These are phyloP conservation scores for Pycnococcus provasolii DNA, from an alignment of 139 green algal genomes.

Conservation along the genomic window DNA sequence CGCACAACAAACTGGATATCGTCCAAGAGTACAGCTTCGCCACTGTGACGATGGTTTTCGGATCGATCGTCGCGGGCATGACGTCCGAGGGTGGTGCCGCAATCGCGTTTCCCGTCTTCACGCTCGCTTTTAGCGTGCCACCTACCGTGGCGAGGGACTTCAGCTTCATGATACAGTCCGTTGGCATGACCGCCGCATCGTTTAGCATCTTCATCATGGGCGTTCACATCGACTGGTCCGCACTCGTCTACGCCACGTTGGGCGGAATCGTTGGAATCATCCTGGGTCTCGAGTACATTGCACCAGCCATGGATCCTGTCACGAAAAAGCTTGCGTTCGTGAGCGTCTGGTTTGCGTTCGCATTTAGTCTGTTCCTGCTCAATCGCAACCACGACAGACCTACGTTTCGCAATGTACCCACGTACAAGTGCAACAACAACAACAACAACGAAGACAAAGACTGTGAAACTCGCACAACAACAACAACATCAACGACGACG, in stretches of 20 bases:
- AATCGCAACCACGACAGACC: neutral
- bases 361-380: neutral
- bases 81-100: neutral
- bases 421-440: no score
- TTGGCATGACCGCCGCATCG: neutral
- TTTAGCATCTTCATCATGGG: no score
- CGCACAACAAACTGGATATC: no score
- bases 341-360: neutral
- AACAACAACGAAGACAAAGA: no score
- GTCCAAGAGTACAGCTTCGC: no score
- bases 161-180: neutral
- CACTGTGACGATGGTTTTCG: neutral
- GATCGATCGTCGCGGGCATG: neutral
- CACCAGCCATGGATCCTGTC: neutral
- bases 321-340: neutral
- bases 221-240: neutral
- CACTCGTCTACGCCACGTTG: neutral
- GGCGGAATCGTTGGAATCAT: neutral
- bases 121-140: neutral
- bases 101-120: neutral
- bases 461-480: no score
- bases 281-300: neutral
- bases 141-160: neutral
- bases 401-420: neutral
- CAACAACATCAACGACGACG: no score